These are phyloP conservation scores for Eragrostis tef DNA, from an alignment of 202 grass and related monocot genomes.

Conservation along the genomic window DNA sequence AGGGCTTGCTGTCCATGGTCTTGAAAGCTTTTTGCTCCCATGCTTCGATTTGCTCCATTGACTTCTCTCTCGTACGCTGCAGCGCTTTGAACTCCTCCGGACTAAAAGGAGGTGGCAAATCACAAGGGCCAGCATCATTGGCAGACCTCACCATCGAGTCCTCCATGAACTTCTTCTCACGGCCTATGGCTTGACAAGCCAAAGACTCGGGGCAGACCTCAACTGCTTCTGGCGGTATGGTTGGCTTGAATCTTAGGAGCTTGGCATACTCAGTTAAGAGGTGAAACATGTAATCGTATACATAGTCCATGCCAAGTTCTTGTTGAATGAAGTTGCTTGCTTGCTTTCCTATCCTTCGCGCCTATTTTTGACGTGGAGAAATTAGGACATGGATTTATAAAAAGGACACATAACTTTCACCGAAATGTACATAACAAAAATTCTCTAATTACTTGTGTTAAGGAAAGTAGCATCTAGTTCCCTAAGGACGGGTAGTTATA, in stretches of 20 bases:
- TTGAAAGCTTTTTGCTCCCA: constrained; percentile 62
- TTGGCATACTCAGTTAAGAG: constrained; percentile 86
- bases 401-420: constrained; percentile 14
- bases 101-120: constrained; percentile 67
- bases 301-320: constrained; percentile 68
- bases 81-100: constrained; percentile 53
- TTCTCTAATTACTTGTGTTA: background rate
- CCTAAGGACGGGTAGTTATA: background rate
- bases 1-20: constrained; percentile 36
- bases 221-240: constrained; percentile 59
- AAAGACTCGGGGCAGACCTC: constrained; percentile 77
- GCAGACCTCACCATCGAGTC: constrained; percentile 70
- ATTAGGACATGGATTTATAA: constrained; percentile 25
- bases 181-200: constrained; percentile 62
- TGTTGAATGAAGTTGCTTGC: constrained; percentile 76
- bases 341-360: constrained; percentile 79
- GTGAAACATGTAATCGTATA: constrained; percentile 99
- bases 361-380: constrained; percentile 49
- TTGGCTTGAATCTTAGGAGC: constrained; percentile 88
- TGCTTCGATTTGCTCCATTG: constrained; percentile 62
- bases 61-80: constrained; percentile 50
- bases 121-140: constrained; percentile 57
- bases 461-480: constrained; percentile 10
- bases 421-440: background rate
- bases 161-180: constrained; percentile 78